A percentile compares a stretch with the other conserved stretches of the same genome.
phyloP scores from a whole-genome alignment of 1,284 basidiomycete species.

The Tilletia walkeri region DNA sequence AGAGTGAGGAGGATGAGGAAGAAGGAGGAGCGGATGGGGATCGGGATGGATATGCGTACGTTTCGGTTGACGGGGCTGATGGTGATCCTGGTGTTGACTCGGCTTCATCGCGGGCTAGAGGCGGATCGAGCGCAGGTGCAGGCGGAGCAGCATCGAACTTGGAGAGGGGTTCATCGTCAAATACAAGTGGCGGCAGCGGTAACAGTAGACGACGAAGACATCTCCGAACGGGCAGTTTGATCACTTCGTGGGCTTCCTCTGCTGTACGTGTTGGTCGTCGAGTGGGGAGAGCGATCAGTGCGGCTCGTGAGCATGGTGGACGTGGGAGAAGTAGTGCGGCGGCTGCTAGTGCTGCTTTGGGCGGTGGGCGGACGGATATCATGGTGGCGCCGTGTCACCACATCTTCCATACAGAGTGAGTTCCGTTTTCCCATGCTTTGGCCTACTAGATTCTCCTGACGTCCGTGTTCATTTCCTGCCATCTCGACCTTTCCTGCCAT shows the following conservation, averaged over 20 bases:
- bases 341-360: constrained; percentile 19
- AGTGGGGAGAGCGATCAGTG: constrained; percentile 5
- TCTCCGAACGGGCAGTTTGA: constrained; percentile 17
- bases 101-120: background rate
- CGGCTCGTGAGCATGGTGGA: constrained; percentile 14
- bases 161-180: constrained; percentile 19
- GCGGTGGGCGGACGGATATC: constrained; percentile 16
- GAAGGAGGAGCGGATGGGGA: constrained; percentile 23
- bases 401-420: constrained; percentile 43
- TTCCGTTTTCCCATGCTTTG: background rate
- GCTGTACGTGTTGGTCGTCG: constrained; percentile 3
- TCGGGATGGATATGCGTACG: constrained; percentile 13
- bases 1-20: constrained; percentile 14
- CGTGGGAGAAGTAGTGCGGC: background rate
- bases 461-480: background rate
- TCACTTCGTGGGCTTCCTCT: constrained; percentile 9
- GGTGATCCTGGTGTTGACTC: background rate
- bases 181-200: constrained; percentile 2
- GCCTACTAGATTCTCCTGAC: background rate
- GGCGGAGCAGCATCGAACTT: constrained; percentile 13
- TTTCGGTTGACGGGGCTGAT: constrained; percentile 2
- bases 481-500: background rate
- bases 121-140: background rate
- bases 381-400: constrained; percentile 52
- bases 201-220: constrained; percentile 18